A percentile compares a stretch with the other conserved stretches of the same genome.
Evolutionary conservation across 768 basidiomycete species (phyloP).

Genomic region (Agrocybe praecox): DNA sequence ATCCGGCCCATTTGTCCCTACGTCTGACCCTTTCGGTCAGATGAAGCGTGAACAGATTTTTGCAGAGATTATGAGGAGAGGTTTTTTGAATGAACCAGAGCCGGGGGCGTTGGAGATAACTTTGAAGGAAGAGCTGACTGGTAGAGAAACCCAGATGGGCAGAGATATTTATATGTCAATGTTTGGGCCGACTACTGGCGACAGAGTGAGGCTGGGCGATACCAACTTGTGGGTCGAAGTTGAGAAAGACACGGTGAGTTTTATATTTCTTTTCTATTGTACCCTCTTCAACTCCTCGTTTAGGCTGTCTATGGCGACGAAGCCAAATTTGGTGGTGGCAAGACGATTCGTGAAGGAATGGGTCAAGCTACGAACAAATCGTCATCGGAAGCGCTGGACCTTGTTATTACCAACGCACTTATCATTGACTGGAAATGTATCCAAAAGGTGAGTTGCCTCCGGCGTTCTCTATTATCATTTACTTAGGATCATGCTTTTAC

Average conservation of each 20-base stretch:
- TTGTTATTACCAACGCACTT: constrained; percentile 94
- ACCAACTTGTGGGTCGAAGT: constrained; percentile 91
- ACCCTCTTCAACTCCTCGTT: no score
- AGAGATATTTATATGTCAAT: constrained; percentile 85
- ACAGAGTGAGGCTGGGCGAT: constrained; percentile 87
- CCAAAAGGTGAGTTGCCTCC: constrained; percentile 65
- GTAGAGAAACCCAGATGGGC: constrained; percentile 55
- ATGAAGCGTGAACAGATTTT: constrained; percentile 45
- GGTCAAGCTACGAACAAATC: constrained; percentile 83
- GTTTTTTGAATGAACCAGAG: constrained; percentile 73
- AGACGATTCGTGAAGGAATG: constrained; percentile 96
- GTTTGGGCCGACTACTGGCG: constrained; percentile 95
- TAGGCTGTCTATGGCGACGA: constrained; percentile 94
- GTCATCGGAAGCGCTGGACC: constrained; percentile 73
- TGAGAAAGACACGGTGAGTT: constrained; percentile 74
- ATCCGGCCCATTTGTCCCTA: constrained; percentile 48
- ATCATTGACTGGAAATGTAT: constrained; percentile 96
- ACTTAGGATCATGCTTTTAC: not conserved
- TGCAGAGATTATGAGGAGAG: constrained; percentile 49
- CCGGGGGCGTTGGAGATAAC: constrained; percentile 57
- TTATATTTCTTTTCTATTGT: no score
- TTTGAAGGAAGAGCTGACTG: constrained; percentile 44
- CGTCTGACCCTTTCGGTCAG: constrained; percentile 3
- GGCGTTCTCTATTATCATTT: not conserved
- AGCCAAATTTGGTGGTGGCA: constrained; percentile 97